A percentile compares a stretch with the other conserved stretches of the same genome.
Evolutionary conservation across 2,329 filamentous ascomycete species (phyloP).

Genomic region (Aplosporella prunicola): DNA sequence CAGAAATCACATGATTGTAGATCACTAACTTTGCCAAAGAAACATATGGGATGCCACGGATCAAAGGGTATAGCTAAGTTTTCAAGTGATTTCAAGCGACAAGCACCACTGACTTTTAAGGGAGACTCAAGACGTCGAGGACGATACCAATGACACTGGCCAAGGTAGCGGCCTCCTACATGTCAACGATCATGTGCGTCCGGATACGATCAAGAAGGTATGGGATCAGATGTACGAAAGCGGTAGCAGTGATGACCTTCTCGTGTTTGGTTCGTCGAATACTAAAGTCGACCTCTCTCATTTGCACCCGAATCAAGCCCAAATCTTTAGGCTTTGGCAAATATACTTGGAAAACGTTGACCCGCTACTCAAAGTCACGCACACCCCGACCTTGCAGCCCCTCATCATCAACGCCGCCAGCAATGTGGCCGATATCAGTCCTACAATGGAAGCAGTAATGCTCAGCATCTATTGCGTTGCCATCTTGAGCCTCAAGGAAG

Average conservation of each 20-base stretch:
- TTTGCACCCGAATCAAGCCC: conserved; percentile 55
- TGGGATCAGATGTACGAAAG: conserved; percentile 37
- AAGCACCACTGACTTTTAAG: too few species aligned
- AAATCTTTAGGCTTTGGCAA: conserved; percentile 59
- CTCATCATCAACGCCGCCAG: conserved; percentile 49
- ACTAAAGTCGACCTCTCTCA: conserved; percentile 51
- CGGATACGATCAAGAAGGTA: conserved; percentile 32
- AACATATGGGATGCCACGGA: conserved; percentile 40
- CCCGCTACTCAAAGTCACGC: conserved; percentile 56
- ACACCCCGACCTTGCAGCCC: conserved; percentile 52
- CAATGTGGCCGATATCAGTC: conserved; percentile 46
- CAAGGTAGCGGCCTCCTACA: too few species aligned
- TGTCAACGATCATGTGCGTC: conserved; percentile 26
- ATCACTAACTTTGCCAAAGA: conserved; percentile 25
- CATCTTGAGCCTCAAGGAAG: conserved; percentile 36
- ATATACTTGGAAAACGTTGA: conserved; percentile 61
- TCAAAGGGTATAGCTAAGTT: conserved; percentile 27
- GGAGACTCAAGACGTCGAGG: too few species aligned
- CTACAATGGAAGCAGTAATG: conserved; percentile 44
- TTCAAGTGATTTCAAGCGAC: neutral
- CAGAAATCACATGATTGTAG: conserved; percentile 2
- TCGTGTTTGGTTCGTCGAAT: conserved; percentile 44
- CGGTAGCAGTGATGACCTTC: conserved; percentile 31
- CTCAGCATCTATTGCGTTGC: conserved; percentile 50
- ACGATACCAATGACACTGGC: conserved; percentile 16